Evolutionary conservation across 768 basidiomycete genomes (phyloP), one percentile per base, ranked within the genome.

Genomic region (Amanita inopinata): DNA sequence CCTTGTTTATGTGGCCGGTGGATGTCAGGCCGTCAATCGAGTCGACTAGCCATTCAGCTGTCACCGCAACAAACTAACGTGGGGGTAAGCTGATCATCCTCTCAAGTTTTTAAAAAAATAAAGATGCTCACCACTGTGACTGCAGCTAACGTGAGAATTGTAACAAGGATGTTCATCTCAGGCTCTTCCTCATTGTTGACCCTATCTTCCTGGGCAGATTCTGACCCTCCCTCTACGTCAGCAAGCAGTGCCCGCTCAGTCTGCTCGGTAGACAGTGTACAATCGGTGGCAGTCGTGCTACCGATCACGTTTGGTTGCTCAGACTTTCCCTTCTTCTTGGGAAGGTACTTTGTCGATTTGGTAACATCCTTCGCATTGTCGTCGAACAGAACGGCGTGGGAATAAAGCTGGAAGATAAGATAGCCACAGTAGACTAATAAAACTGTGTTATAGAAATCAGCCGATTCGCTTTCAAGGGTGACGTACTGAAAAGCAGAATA

Each of bases 381-480:
- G 48, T 73, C 60, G 54, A 85, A 92, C 10, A 91, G 67, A 22
- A 67, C 59, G 2, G 79, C 68, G 56, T 91, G 88, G 0, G 87
- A 85, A 54, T 70, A 80, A 0, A 85, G 68, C 53, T 88, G 87
- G 66, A 89, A 88, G 36, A 78, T 57, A n/a, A 89, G 73, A 52
- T 83, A 87, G n/a, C 68, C 70, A 2, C 52, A 65, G 55, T 90
- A 90, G 46, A 87, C 83, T 88, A 23, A 70, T 71, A 24, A 67
- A 55, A 39, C 61, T 33, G 12, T n/a, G 30, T 22, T 7, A 37
- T 45, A 19, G 39, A 28, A n/a, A 33, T 23, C 52, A 19, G 43
- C 47, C 9, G 46, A 33, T 44, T 4, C 27, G 31, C n/a, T 2
- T 12, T 5, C 12, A 41, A 31, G 20, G 17, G 33, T 27, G 2